phyloP scores from a whole-genome alignment of 2,329 filamentous ascomycete genomes.

The Cercospora canescens region DNA sequence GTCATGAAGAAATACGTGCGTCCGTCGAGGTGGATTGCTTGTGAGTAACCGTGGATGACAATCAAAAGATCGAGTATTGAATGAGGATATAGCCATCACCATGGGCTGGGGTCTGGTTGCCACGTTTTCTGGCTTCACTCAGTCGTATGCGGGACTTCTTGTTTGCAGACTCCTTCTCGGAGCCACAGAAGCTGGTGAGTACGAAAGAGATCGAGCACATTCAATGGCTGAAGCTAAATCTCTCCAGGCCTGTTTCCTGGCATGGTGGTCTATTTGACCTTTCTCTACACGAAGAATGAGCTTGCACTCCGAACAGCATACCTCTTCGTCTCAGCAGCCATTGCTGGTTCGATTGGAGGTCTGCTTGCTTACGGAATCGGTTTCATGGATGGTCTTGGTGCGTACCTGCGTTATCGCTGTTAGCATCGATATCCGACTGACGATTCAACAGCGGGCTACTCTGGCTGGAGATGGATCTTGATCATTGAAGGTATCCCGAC shows the following conservation, averaged over 20 bases:
- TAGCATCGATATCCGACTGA: constrained; percentile 21
- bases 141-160: constrained; percentile 14
- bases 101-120: constrained; percentile 29
- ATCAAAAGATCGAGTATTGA: background rate
- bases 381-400: constrained; percentile 65
- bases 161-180: constrained; percentile 19
- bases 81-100: constrained; percentile 59
- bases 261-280: constrained; percentile 41
- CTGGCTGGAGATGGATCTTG: constrained; percentile 72
- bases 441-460: constrained; percentile 53
- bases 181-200: constrained; percentile 13
- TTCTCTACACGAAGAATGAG: constrained; percentile 48
- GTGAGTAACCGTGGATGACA: background rate
- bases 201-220: background rate
- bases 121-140: constrained; percentile 13
- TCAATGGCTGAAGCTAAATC: background rate
- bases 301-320: constrained; percentile 45
- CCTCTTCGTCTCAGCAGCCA: constrained; percentile 48
- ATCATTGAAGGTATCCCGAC: constrained; percentile 36
- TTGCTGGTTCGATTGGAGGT: constrained; percentile 51
- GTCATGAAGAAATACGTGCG: constrained; percentile 19
- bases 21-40: constrained; percentile 39
- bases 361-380: constrained; percentile 56
- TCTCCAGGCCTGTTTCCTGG: constrained; percentile 18
- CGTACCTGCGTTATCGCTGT: constrained; percentile 39